Evolutionary conservation across 2,329 filamentous ascomycete genomes (phyloP).

Genomic region (Ophiostoma piceae): DNA sequence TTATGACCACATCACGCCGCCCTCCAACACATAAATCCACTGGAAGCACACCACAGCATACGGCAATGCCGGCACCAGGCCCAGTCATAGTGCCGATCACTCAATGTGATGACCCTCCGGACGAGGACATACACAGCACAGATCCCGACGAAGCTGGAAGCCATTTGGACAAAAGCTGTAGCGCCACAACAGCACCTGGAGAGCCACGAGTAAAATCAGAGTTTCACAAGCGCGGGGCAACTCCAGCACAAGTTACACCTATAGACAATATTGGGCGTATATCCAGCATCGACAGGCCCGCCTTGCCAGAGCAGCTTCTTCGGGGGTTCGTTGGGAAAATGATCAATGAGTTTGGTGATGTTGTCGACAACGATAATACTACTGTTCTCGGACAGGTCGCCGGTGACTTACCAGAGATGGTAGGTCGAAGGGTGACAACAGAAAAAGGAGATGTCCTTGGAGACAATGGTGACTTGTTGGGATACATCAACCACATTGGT

Average conservation of each 20-base stretch:
- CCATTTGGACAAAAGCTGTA: too few species aligned
- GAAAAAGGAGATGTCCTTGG: background rate
- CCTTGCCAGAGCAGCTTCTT: background rate
- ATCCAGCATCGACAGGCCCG: background rate
- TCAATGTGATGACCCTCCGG: background rate
- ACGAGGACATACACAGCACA: background rate
- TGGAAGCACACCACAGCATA: background rate
- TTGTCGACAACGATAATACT: background rate
- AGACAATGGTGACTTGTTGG: background rate
- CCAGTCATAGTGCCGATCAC: background rate
- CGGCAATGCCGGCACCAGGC: background rate
- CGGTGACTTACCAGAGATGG: background rate
- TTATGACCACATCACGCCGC: background rate
- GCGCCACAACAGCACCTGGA: background rate
- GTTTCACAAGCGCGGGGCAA: background rate
- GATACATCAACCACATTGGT: background rate
- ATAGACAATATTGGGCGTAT: background rate
- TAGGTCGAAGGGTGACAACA: background rate
- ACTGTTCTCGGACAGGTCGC: background rate
- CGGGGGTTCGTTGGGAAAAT: background rate
- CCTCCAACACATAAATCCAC: background rate
- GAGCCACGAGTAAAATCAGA: background rate
- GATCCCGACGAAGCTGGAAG: background rate
- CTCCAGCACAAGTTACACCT: background rate
- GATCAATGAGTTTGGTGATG: background rate